Conservation (phyloP, 345 rosid genomes). For the Arabidopsis arenosa region DNA sequence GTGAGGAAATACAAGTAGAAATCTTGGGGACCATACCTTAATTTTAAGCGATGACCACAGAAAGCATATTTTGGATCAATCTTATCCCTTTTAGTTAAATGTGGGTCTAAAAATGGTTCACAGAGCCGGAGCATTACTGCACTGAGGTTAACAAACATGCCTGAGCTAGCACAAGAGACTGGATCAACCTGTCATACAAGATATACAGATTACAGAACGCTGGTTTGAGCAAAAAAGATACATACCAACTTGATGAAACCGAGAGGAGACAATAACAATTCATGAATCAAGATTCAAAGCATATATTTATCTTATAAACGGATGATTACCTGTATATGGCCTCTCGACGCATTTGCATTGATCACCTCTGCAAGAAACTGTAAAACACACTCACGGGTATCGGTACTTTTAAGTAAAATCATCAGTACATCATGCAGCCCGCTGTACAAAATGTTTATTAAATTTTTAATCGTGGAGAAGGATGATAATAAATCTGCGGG, state of each 20-base stretch:
- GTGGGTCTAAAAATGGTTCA: conserved; percentile 88
- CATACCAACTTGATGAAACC: conserved; percentile 20
- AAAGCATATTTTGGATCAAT: conserved; percentile 87
- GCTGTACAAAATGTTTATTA: conserved; percentile 72
- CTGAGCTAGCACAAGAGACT: conserved; percentile 92
- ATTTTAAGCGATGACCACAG: conserved; percentile 67
- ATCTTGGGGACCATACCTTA: conserved; percentile 63
- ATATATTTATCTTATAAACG: background rate
- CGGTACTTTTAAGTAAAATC: conserved; percentile 65
- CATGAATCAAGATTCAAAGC: background rate
- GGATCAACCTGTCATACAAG: conserved; percentile 80
- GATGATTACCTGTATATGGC: conserved; percentile 79
- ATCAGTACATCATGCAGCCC: conserved; percentile 77
- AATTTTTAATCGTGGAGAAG: conserved; percentile 81
- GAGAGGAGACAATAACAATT: conserved; percentile 3
- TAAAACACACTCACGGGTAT: conserved; percentile 83
- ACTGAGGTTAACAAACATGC: conserved; percentile 97
- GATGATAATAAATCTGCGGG: conserved; percentile 86
- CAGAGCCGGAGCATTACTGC: conserved; percentile 94
- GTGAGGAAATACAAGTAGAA: background rate
- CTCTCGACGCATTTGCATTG: conserved; percentile 86
- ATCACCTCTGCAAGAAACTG: conserved; percentile 97
- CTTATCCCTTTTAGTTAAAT: conserved; percentile 80
- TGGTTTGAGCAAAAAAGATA: conserved; percentile 12
- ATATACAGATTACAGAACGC: conserved; percentile 22